Evolutionary conservation across 176 grass and related monocot species (phyloP), one percentile per base, ranked within the genome.

Genomic region (Carex littledalei): DNA sequence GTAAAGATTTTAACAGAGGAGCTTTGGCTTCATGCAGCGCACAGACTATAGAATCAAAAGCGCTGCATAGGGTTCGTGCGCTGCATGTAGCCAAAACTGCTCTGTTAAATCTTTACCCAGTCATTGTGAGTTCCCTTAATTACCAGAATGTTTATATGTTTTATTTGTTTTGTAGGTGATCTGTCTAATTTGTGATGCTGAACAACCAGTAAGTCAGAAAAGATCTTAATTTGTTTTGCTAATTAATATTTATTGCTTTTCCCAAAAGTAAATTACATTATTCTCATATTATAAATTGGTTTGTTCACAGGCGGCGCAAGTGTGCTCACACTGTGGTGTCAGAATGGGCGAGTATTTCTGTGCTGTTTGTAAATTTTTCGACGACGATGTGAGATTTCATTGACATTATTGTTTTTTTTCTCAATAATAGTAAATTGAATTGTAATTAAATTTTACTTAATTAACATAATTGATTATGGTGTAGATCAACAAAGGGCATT

Each of bases 321-420:
- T 88, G 22, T 98, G 95, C 88, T 85, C 4, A 16, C 92, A 98
- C 84, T 98, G 92, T 69, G 92, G 91, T 7, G 90, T 94, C 1
- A 90, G 81, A 78, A 93, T 98, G 95, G 95, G 95, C 20, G 91
- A 98, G 64, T 98, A 91, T 78, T 98, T 98, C 80, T 98, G 95
- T 79, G 82, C 9, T 41, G 10, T 64, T 29, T 98, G 95, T 88
- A 98, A 85, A 32, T 98, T 93, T 86, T 88, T 88, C 1, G 95
- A 94, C 26, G 95, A 98, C 11, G 89, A 94, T 65, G 92, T 98
- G 79, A 94, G 87, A 65, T 60, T 6, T 45, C 5, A 16, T 35
- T 29, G 13, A 14, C 58, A 15, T 15, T 22, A 21, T 45, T 20
- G 8, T 29, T 32, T 24, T 13, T 15, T 43, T 34, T 29, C 29